These are phyloP conservation scores for Euphorbia celastroides DNA, from an alignment of 441 rosid species.

Conservation along the genomic window DNA sequence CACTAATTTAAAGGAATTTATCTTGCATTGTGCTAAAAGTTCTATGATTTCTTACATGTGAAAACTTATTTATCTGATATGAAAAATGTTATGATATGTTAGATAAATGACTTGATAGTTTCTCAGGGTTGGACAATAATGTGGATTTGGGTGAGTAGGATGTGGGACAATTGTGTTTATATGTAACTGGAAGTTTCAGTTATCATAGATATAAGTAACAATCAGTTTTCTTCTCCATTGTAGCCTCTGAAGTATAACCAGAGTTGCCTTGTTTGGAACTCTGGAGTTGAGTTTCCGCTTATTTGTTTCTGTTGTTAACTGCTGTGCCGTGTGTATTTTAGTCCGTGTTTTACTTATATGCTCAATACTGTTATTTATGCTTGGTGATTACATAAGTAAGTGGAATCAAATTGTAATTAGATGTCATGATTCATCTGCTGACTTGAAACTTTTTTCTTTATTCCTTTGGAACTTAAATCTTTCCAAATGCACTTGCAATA, in stretches of 20 bases:
- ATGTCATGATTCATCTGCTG: constrained; percentile 5
- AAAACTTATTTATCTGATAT: constrained; percentile 4
- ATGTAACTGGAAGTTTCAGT: no score
- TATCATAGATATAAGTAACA: no score
- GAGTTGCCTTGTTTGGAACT: no score
- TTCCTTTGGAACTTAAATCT: constrained; percentile 8
- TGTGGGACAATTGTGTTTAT: no score
- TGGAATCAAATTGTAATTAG: neutral
- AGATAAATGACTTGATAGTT: no score
- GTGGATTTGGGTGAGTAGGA: no score
- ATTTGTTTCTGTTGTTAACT: no score
- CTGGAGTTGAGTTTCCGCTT: no score
- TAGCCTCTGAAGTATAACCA: no score
- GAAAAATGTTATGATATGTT: no score
- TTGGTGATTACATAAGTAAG: neutral
- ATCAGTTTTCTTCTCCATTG: no score
- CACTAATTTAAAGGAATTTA: neutral
- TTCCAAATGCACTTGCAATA: constrained; percentile 24
- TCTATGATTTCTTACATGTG: neutral
- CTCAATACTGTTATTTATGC: neutral
- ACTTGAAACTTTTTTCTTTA: neutral
- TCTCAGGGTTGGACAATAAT: no score
- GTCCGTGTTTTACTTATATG: neutral
- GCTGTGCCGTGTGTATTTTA: neutral
- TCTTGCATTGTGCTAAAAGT: neutral